Evolutionary conservation across 306 rosid genomes (phyloP).

Genomic region (Astragalus membranaceus): DNA sequence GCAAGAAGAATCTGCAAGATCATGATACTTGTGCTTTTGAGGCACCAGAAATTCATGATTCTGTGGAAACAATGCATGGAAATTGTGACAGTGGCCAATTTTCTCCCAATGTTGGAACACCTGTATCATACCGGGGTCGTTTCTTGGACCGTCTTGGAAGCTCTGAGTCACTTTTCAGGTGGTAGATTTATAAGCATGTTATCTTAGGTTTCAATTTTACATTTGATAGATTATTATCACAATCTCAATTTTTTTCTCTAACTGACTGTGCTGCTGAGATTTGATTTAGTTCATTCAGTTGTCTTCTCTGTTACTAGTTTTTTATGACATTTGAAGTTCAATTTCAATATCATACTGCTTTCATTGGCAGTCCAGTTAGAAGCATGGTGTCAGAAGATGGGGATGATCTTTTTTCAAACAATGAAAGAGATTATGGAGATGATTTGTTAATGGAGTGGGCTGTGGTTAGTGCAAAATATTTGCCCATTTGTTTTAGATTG

Average conservation of each 20-base stretch:
- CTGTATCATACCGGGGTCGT: slow-evolving; percentile 33
- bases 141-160: slow-evolving; percentile 54
- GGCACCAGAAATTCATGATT: slow-evolving; percentile 33
- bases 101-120: slow-evolving; percentile 46
- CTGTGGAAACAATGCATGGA: slow-evolving; percentile 45
- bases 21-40: slow-evolving; percentile 45
- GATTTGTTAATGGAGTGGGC: slow-evolving; percentile 80
- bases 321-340: too few relatives aligned
- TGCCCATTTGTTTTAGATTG: slow-evolving; percentile 13
- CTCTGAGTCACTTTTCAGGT: slow-evolving; percentile 80
- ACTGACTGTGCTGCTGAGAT: too few relatives aligned
- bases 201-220: background rate
- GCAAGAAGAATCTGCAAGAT: slow-evolving; percentile 34
- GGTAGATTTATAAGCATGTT: slow-evolving; percentile 25
- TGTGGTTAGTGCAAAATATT: slow-evolving; percentile 56
- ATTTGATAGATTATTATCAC: too few relatives aligned
- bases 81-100: slow-evolving; percentile 38
- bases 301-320: too few relatives aligned
- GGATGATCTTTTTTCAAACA: slow-evolving; percentile 48
- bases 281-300: too few relatives aligned
- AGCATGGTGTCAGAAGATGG: slow-evolving; percentile 80
- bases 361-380: slow-evolving; percentile 92
- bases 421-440: slow-evolving; percentile 52
- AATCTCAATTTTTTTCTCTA: too few relatives aligned
- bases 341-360: slow-evolving; percentile 39